Percentiles rank a stretch among this genome's conserved stretches.
phyloP scores from a whole-genome alignment of 2,329 filamentous ascomycete species.

The Epichloe coenophiala region DNA sequence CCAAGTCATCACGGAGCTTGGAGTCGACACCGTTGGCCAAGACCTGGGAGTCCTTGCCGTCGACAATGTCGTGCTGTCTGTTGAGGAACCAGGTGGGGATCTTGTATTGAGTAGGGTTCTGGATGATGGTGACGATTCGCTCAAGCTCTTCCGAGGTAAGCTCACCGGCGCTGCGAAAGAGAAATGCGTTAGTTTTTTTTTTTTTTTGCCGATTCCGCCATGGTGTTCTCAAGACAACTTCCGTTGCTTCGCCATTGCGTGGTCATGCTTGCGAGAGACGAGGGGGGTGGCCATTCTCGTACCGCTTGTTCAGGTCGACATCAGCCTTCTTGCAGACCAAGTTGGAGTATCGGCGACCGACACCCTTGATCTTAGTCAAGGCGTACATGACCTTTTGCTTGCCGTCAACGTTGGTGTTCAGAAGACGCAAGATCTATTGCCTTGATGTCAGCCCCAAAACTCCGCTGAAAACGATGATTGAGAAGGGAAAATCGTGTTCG shows the following conservation, averaged over 20 bases:
- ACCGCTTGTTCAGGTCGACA: constrained; percentile 98
- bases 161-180: constrained; percentile 66
- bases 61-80: constrained; percentile 98
- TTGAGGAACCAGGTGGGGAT: constrained; percentile 99
- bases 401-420: constrained; percentile 98
- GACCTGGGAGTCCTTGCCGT: constrained; percentile 95
- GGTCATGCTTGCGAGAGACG: neutral
- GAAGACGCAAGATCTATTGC: constrained; percentile 61
- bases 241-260: neutral
- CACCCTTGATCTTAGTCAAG: constrained; percentile 99
- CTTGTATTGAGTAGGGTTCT: constrained; percentile 98
- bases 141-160: constrained; percentile 99
- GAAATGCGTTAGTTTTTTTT: neutral
- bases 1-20: constrained; percentile 96
- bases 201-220: neutral
- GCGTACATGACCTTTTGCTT: constrained; percentile 99
- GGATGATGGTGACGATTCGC: constrained; percentile 99
- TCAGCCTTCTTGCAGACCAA: constrained; percentile 99
- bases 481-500: neutral
- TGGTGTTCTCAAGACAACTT: neutral
- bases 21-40: constrained; percentile 98
- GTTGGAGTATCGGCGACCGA: constrained; percentile 99
- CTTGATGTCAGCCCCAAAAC: constrained; percentile 2
- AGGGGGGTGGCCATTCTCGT: constrained; percentile 23
- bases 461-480: neutral